A percentile compares a stretch with the other conserved stretches of the same genome.
Evolutionary conservation across 2,329 filamentous ascomycete species (phyloP).

Genomic region (Metarhizium sp.): DNA sequence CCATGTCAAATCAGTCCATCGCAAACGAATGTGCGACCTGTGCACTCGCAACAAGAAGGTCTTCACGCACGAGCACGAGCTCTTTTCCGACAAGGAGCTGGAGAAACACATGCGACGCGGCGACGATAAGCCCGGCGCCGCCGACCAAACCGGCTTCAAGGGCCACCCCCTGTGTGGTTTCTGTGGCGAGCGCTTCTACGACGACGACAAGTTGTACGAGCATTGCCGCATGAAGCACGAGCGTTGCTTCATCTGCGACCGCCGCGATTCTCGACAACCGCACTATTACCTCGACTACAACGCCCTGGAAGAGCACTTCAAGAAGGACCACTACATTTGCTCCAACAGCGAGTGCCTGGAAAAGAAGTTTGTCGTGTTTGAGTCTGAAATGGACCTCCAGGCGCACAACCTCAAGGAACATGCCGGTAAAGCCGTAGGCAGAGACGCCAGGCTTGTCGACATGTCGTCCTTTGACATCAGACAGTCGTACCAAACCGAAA

Average conservation of each 20-base stretch:
- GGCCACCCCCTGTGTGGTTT: conserved; percentile 93
- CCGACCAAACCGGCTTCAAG: conserved; percentile 91
- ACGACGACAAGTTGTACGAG: conserved; percentile 86
- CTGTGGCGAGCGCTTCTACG: conserved; percentile 86
- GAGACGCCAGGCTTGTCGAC: conserved; percentile 79
- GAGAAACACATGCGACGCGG: conserved; percentile 83
- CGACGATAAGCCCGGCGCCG: conserved; percentile 80
- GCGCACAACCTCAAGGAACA: conserved; percentile 84
- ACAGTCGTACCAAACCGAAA: conserved; percentile 57
- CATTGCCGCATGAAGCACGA: conserved; percentile 94
- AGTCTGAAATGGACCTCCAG: conserved; percentile 88
- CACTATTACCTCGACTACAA: conserved; percentile 91
- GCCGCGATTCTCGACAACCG: conserved; percentile 57
- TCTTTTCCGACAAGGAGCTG: conserved; percentile 75
- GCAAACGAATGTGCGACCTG: conserved; percentile 84
- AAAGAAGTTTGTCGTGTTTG: conserved; percentile 97
- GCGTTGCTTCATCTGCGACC: conserved; percentile 88
- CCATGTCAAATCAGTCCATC: conserved; percentile 74
- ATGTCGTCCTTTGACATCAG: conserved; percentile 79
- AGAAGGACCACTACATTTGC: conserved; percentile 79
- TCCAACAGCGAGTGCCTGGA: conserved; percentile 80
- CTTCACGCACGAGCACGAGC: conserved; percentile 93
- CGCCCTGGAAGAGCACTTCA: conserved; percentile 77
- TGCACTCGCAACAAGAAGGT: conserved; percentile 94
- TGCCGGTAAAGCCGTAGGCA: conserved; percentile 72